Evolutionary conservation across 2,329 filamentous ascomycete genomes (phyloP).

Genomic region (Fusarium pseudonygamai): DNA sequence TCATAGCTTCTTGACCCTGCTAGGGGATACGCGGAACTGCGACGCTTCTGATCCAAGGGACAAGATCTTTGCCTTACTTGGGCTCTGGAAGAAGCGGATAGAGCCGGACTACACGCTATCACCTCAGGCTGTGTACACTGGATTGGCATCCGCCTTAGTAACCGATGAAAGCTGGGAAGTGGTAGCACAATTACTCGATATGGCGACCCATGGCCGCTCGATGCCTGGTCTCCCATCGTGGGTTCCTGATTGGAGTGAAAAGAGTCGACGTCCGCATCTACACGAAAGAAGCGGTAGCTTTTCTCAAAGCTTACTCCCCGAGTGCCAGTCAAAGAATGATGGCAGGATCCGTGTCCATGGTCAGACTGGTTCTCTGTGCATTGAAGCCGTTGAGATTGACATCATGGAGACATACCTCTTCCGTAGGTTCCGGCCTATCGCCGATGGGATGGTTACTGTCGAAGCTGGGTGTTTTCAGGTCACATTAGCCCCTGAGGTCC

Average conservation of each 20-base stretch:
- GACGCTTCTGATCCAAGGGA: neutral
- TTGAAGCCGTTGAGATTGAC: neutral
- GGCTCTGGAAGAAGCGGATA: rapidly evolving
- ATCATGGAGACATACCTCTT: neutral
- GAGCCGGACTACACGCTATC: neutral
- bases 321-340: rapidly evolving
- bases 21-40: neutral
- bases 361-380: neutral
- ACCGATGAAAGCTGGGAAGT: rapidly evolving
- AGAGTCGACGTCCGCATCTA: too few species aligned
- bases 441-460: neutral
- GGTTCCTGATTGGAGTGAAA: neutral
- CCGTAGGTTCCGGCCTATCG: rapidly evolving
- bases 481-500: neutral
- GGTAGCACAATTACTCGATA: neutral
- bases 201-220: neutral
- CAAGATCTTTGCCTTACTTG: neutral
- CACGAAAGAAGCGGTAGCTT: too few species aligned
- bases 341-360: neutral
- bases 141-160: neutral
- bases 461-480: neutral
- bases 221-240: neutral
- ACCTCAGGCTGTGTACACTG: neutral
- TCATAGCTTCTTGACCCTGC: neutral
- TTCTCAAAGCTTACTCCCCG: too few species aligned